phyloP scores from a whole-genome alignment of 1,139 yeast genomes.

The Debaryomyces udenii region DNA sequence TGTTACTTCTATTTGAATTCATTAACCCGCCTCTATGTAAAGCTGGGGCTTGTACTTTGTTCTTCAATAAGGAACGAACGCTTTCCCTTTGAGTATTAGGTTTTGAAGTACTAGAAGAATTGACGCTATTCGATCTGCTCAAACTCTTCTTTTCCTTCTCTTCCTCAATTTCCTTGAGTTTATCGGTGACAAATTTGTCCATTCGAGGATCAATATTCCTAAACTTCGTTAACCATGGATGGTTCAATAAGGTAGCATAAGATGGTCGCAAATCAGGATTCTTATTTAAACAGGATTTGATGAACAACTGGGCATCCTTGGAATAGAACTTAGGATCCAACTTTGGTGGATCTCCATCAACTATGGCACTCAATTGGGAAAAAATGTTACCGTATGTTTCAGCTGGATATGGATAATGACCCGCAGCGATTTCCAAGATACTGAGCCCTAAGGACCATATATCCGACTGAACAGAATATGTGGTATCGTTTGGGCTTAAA shows the following conservation, averaged over 20 bases:
- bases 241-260: slow-evolving; percentile 70
- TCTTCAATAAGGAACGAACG: slow-evolving; percentile 40
- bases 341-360: slow-evolving; percentile 92
- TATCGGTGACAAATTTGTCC: slow-evolving; percentile 39
- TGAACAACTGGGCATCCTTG: slow-evolving; percentile 80
- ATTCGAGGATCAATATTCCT: slow-evolving; percentile 47
- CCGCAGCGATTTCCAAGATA: slow-evolving; percentile 85
- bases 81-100: slow-evolving; percentile 28
- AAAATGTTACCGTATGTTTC: slow-evolving; percentile 90
- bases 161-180: slow-evolving; percentile 35
- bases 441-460: slow-evolving; percentile 95
- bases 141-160: slow-evolving; percentile 20
- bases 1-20: slow-evolving; percentile 9
- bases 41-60: slow-evolving; percentile 46
- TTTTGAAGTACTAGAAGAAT: slow-evolving; percentile 8
- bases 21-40: slow-evolving; percentile 46
- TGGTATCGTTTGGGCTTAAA: slow-evolving; percentile 60
- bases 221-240: slow-evolving; percentile 76
- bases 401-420: slow-evolving; percentile 93
- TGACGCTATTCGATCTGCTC: slow-evolving; percentile 19
- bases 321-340: slow-evolving; percentile 60
- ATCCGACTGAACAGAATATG: slow-evolving; percentile 94
- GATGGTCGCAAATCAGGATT: slow-evolving; percentile 83
- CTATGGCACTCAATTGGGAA: slow-evolving; percentile 92
- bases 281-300: slow-evolving; percentile 76